Percentiles rank a stretch among this genome's conserved stretches.
Evolutionary conservation across 345 rosid genomes (phyloP).

Genomic region (Arabis hirsuta): DNA sequence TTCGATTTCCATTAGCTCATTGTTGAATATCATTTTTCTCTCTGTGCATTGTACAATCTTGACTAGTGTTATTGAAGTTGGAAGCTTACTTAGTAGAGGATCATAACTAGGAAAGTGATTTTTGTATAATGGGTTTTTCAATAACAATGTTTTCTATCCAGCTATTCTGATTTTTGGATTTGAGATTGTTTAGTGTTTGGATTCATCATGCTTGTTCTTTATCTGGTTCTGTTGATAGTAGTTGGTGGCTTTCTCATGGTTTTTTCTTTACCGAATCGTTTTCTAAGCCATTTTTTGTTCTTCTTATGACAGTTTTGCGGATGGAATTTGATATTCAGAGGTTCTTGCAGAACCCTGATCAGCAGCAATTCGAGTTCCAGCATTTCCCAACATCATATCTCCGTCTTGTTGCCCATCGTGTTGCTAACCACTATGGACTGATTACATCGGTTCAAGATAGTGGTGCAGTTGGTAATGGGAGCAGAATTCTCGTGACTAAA

Average conservation of each 20-base stretch:
- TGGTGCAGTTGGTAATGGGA: slow-evolving; percentile 64
- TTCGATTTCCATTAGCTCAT: not conserved
- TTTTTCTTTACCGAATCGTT: not conserved
- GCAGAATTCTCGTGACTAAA: slow-evolving; percentile 64
- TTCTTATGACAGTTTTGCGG: slow-evolving; percentile 62
- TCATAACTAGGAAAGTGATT: slow-evolving; percentile 3
- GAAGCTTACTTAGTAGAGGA: slow-evolving; percentile 6
- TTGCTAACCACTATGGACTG: slow-evolving; percentile 89
- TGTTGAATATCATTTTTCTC: not conserved
- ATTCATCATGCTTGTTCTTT: not conserved
- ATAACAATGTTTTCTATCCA: not conserved
- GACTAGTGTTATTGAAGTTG: slow-evolving; percentile 3
- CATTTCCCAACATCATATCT: slow-evolving; percentile 90
- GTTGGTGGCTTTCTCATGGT: not conserved
- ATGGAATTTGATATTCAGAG: slow-evolving; percentile 91
- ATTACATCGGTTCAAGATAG: slow-evolving; percentile 73
- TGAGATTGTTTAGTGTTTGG: slow-evolving; percentile 12
- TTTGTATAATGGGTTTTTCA: not conserved
- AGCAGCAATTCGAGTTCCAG: slow-evolving; percentile 85
- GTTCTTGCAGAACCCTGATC: slow-evolving; percentile 69
- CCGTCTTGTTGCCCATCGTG: slow-evolving; percentile 91
- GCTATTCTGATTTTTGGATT: not conserved
- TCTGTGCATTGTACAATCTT: not conserved
- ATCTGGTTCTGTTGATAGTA: not conserved
- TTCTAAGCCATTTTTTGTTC: not conserved